These are phyloP conservation scores for Fusarium newnesense DNA, from an alignment of 2,329 filamentous ascomycete species.

Conservation along the genomic window DNA sequence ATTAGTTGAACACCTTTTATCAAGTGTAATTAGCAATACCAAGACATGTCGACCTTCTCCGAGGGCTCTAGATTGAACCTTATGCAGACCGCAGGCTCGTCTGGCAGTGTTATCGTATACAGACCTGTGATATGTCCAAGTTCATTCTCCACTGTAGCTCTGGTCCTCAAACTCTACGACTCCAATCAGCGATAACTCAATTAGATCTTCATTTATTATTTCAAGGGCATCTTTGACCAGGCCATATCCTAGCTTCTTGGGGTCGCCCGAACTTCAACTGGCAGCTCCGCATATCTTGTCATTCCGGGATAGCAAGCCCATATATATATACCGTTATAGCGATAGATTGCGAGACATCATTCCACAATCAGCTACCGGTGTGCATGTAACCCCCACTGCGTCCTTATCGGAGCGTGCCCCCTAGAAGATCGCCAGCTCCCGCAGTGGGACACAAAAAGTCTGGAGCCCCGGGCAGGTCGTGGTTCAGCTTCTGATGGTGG, in stretches of 20 bases:
- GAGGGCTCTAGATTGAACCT: background rate
- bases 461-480: slow-evolving; percentile 26
- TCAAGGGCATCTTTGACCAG: slow-evolving; percentile 12
- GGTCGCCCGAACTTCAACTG: slow-evolving; percentile 12
- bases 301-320: slow-evolving; percentile 18
- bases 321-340: slow-evolving; percentile 14
- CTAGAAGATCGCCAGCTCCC: slow-evolving; percentile 25
- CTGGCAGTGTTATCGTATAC: background rate
- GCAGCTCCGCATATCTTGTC: slow-evolving; percentile 16
- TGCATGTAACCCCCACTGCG: slow-evolving; percentile 36
- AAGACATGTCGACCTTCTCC: background rate
- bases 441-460: slow-evolving; percentile 37
- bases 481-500: slow-evolving; percentile 4
- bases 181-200: background rate
- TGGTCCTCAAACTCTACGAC: background rate
- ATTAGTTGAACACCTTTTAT: background rate
- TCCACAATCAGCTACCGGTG: slow-evolving; percentile 37
- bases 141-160: background rate
- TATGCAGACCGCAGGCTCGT: background rate
- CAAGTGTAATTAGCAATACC: background rate
- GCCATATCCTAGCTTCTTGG: slow-evolving; percentile 16
- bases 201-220: slow-evolving; percentile 11
- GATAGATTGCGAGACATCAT: background rate
- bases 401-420: slow-evolving; percentile 24
- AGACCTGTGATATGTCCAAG: background rate